Evolutionary conservation across 768 basidiomycete genomes (phyloP).

Genomic region (Tylopilus intermedius): DNA sequence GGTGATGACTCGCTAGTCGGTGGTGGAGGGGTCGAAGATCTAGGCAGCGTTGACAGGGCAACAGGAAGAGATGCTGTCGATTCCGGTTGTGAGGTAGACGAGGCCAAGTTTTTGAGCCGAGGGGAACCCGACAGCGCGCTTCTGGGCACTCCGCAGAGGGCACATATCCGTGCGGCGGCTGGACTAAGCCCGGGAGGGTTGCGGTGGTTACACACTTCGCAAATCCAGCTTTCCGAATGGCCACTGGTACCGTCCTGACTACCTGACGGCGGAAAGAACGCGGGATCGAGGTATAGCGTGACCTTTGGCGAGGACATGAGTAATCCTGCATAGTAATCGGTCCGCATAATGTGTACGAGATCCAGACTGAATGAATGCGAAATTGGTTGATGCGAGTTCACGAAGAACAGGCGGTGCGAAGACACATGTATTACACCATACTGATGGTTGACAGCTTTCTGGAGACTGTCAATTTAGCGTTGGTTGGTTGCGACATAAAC

Average conservation of each 20-base stretch:
- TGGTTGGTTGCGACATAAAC: constrained; percentile 26
- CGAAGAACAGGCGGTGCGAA: constrained; percentile 81
- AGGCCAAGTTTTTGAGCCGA: constrained; percentile 30
- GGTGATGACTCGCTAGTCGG: constrained; percentile 24
- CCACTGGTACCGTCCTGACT: constrained; percentile 29
- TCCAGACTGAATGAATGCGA: constrained; percentile 63
- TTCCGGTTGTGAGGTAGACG: constrained; percentile 37
- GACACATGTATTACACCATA: constrained; percentile 68
- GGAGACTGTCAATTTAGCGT: constrained; percentile 48
- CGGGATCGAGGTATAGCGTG: constrained; percentile 59
- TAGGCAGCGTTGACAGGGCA: constrained; percentile 15
- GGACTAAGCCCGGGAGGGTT: constrained; percentile 77
- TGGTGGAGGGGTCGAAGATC: constrained; percentile 19
- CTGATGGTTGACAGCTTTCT: constrained; percentile 81
- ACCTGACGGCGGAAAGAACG: constrained; percentile 21
- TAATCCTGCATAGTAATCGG: constrained; percentile 86
- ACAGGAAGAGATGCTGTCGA: constrained; percentile 32
- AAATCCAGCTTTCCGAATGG: constrained; percentile 67
- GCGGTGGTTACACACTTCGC: constrained; percentile 80
- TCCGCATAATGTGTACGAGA: constrained; percentile 61
- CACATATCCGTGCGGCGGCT: constrained; percentile 62
- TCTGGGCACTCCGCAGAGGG: constrained; percentile 77
- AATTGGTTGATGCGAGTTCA: constrained; percentile 48
- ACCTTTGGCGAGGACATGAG: constrained; percentile 88
- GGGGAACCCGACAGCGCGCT: constrained; percentile 29